phyloP scores from a whole-genome alignment of 495 filamentous ascomycete species.

The Chaetomium tenue region DNA sequence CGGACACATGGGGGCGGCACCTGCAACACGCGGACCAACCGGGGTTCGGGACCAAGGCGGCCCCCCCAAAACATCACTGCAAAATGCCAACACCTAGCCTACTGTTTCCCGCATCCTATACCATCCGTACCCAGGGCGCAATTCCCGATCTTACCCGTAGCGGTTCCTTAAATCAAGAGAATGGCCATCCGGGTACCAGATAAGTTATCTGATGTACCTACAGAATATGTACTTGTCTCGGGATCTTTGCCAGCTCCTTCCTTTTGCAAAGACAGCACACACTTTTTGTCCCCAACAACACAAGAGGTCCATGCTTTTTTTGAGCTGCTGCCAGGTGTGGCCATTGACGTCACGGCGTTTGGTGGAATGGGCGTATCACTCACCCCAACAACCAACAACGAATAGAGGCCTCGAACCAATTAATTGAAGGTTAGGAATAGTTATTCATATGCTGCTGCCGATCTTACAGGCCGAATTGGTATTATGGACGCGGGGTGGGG shows the following conservation, averaged over 20 bases:
- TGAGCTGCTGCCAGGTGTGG: too few relatives aligned
- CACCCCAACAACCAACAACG: too few relatives aligned
- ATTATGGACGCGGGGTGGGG: not conserved
- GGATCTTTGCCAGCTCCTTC: too few relatives aligned
- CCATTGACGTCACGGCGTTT: conserved; percentile 15
- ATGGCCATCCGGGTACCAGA: too few relatives aligned
- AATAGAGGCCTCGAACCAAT: not conserved
- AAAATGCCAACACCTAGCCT: not conserved
- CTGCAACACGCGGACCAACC: conserved; percentile 22
- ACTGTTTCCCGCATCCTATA: not conserved
- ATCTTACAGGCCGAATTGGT: not conserved
- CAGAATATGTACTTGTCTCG: too few relatives aligned
- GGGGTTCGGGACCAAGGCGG: conserved; percentile 22
- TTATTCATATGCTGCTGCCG: not conserved
- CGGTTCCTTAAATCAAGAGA: too few relatives aligned
- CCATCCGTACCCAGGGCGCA: not conserved
- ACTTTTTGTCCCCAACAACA: not conserved
- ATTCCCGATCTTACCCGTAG: conserved; percentile 2
- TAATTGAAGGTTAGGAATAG: not conserved
- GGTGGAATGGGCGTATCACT: not conserved
- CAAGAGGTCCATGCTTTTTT: conserved; percentile 2
- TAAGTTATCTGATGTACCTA: too few relatives aligned
- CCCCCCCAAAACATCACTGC: not conserved
- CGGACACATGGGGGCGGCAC: conserved; percentile 25
- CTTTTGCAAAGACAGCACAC: too few relatives aligned